Base-by-base conservation (phyloP, 306 rosid genomes). In the Ceratonia siliqua region DNA sequence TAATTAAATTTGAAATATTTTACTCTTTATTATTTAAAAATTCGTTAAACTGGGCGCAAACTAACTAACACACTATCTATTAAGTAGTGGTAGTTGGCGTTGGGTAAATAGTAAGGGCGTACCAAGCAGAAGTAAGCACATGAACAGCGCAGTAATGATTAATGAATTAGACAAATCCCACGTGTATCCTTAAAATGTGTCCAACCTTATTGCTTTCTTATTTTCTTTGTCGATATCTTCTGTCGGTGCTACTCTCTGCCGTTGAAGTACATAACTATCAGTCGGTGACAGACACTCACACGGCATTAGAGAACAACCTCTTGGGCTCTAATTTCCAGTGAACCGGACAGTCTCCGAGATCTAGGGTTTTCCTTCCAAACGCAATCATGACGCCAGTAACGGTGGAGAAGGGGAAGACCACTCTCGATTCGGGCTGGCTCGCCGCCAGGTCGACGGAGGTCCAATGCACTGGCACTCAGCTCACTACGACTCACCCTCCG, bases 401-500 rank as follows among this genome's bases (percentile, higher is more conserved):
- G 82, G 77, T 79, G 77, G 84, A 72, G 81, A 72, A 66, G 3
- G 84, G 84, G 58, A 94, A 84, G 78, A 87, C 54, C 76, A 75
- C 22, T 71, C 88, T 94, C 6, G 83, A 87, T 71, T 82, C 96
- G 0, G 92, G 92, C 3, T 94, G 98, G 98, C 77, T 94, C 27
- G 96, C 96, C 15, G 97, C 97, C 12, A 76, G 97, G 83, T 91
- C 96, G 24, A 84, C 86, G 3, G 92, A 88, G 28, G 88, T 91
- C 72, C n/a, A 74, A 15, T 85, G 79, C 76, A 86, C 49, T 39
- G 98, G 97, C 4, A 84, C 63, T 70, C 92, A 87, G 82, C 98
- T 94, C 82, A 91, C 98, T 68, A 88, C 97, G 1, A 82, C 97
- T 62, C 87, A 88, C 59, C 90, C 92, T 65, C 98, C 98, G 1